A percentile compares a stretch with the other conserved stretches of the same genome.
Evolutionary conservation across 1,139 yeast species (phyloP).

Genomic region (Pneumocystis sp.): DNA sequence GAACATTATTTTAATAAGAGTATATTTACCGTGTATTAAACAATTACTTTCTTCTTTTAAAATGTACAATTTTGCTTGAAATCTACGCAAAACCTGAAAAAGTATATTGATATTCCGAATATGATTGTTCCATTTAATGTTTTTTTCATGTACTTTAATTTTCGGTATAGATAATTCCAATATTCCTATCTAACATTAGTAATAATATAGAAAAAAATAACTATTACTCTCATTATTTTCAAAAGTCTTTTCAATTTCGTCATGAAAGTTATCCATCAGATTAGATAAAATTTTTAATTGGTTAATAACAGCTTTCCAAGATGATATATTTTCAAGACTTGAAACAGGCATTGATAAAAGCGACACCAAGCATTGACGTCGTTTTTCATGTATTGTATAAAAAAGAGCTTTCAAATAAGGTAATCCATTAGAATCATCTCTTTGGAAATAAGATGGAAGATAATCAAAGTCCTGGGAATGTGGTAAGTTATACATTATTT

Average conservation of each 20-base stretch:
- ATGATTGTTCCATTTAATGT: conserved; percentile 16
- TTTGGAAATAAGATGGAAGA: conserved; percentile 3
- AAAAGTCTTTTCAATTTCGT: conserved; percentile 19
- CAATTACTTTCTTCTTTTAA: conserved; percentile 19
- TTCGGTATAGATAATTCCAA: background rate
- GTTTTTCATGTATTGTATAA: conserved; percentile 25
- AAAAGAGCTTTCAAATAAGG: conserved; percentile 21
- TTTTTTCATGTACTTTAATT: conserved; percentile 5
- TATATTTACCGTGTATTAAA: conserved; percentile 15
- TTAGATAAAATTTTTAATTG: conserved; percentile 20
- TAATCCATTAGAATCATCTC: conserved; percentile 9
- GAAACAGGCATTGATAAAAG: conserved; percentile 27
- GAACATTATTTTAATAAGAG: background rate
- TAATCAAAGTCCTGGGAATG: conserved; percentile 15
- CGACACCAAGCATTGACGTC: conserved; percentile 30
- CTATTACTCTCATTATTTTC: conserved; percentile 9
- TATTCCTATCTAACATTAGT: background rate
- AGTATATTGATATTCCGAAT: conserved; percentile 16
- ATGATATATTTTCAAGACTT: conserved; percentile 21
- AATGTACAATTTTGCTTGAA: conserved; percentile 26
- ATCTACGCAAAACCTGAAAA: conserved; percentile 21
- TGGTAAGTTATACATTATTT: conserved; percentile 8
- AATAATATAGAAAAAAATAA: background rate
- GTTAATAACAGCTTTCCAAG: conserved; percentile 24
- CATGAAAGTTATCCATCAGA: conserved; percentile 19